Percentiles rank a stretch among this genome's conserved stretches.
Evolutionary conservation across 2,329 filamentous ascomycete genomes (phyloP).

Genomic region (Thermothelomyces thermophilus): DNA sequence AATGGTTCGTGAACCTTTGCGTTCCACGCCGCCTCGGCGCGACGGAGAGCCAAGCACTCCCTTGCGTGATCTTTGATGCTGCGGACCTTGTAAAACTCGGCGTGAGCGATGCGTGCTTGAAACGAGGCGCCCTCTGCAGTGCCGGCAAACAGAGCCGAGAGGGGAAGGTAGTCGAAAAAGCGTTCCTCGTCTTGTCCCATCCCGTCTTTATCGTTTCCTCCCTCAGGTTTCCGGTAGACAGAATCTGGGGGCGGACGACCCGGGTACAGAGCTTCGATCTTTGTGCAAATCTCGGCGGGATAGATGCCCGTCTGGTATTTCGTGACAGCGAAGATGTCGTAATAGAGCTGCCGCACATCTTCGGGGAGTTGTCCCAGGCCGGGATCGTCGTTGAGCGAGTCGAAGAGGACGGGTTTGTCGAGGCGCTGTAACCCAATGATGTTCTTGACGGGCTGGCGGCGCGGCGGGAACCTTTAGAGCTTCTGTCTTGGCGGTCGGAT

Average conservation of each 20-base stretch:
- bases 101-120: constrained; percentile 5
- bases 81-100: constrained; percentile 10
- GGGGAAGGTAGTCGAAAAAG: constrained; percentile 13
- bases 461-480: constrained; percentile 4
- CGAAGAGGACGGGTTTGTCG: constrained; percentile 10
- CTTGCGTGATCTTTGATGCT: constrained; percentile 1
- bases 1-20: constrained; percentile 9
- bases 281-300: constrained; percentile 9
- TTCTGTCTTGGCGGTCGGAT: constrained; percentile 7
- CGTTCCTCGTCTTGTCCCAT: constrained; percentile 1
- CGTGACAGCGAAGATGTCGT: not conserved
- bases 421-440: constrained; percentile 2
- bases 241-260: constrained; percentile 1
- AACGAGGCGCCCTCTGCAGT: not conserved
- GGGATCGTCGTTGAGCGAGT: constrained; percentile 6
- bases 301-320: constrained; percentile 6
- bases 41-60: constrained; percentile 7
- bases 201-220: constrained; percentile 1
- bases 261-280: constrained; percentile 4
- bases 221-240: constrained; percentile 7
- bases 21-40: constrained; percentile 13
- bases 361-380: constrained; percentile 3
- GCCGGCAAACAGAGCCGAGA: constrained; percentile 8
- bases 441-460: constrained; percentile 10
- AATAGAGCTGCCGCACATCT: constrained; percentile 6